Evolutionary conservation across 345 rosid species (phyloP), one percentile per base, ranked within the genome.

Genomic region (Corymbia maculata): DNA sequence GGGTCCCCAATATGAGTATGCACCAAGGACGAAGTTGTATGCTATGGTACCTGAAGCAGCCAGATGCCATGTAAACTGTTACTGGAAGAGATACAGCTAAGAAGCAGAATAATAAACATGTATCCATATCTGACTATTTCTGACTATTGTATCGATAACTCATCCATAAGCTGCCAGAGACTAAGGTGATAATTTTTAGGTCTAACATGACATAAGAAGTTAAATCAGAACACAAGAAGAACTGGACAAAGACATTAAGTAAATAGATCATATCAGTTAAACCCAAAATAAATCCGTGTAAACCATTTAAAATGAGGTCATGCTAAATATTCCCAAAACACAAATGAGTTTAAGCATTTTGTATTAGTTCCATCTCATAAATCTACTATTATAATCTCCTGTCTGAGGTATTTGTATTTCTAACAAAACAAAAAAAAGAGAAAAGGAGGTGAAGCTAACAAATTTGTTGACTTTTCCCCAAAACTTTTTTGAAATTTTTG

Each of bases 1-100:
- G 66, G 99, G 99, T 9, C 99, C 98, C 99, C 99, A 97, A 88
- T 96, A 97, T 17, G 99, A 96, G 92, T 97, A 97, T 85, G 99
- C 99, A 50, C 99, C 99, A 64, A 97, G 85, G 88, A 97, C 99
- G 70, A 96, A 97, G 92, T 91, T 97, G 96, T 97, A 97, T n/a
- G 94, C 94, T 85, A 95, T 89, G 90, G 95, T 93, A 68, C 99
- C 99, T 97, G 93, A 86, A 89, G 90, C 80, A 84, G 84, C 30
- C 70, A 85, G 82, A 86, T 45, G 51, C 85, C 24, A 42, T 75
- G 84, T 42, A 75, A 42, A 75, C 26, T 75, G 8, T 75, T 42
- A 42, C 28, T 75, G 82, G 79, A 68, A 85, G 52, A 50, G 85
- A 89, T 45, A 13, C n/a, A 80, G 68, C 51, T 88, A 52, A 50